Evolutionary conservation across 1,284 basidiomycete species (phyloP).

Genomic region (Irpex rosettiformis): DNA sequence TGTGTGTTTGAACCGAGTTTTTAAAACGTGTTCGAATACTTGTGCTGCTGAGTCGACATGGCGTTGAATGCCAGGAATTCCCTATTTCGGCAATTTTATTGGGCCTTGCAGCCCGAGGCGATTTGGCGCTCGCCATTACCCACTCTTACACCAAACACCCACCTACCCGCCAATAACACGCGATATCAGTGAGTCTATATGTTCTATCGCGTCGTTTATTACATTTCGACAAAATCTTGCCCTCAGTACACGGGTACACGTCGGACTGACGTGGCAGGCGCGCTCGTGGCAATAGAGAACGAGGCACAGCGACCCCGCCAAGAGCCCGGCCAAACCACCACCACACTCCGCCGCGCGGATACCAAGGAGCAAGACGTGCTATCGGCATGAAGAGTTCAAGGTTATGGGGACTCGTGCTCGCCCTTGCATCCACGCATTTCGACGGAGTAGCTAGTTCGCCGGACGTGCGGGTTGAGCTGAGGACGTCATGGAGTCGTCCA

Average conservation of each 20-base stretch:
- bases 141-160: not conserved
- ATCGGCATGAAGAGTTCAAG: not conserved
- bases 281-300: too few relatives aligned
- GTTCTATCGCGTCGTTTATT: not conserved
- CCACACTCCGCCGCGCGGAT: not conserved
- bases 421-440: not conserved
- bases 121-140: not conserved
- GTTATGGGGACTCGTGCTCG: not conserved
- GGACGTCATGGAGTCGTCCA: constrained; percentile 78
- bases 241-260: too few relatives aligned
- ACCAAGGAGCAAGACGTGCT: not conserved
- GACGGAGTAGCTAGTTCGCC: constrained; percentile 19
- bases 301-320: not conserved
- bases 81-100: not conserved
- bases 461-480: constrained; percentile 71
- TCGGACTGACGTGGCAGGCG: not conserved
- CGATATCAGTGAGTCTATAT: not conserved
- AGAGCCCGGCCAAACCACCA: not conserved
- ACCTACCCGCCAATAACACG: not conserved
- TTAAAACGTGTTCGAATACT: too few relatives aligned
- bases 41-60: too few relatives aligned
- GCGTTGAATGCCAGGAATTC: not conserved
- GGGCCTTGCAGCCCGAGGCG: not conserved
- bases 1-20: too few relatives aligned
- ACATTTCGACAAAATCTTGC: too few relatives aligned